Evolutionary conservation across 805 yeast species (phyloP), one percentile per base, ranked within the genome.

Genomic region (Monosporozyma unispora): DNA sequence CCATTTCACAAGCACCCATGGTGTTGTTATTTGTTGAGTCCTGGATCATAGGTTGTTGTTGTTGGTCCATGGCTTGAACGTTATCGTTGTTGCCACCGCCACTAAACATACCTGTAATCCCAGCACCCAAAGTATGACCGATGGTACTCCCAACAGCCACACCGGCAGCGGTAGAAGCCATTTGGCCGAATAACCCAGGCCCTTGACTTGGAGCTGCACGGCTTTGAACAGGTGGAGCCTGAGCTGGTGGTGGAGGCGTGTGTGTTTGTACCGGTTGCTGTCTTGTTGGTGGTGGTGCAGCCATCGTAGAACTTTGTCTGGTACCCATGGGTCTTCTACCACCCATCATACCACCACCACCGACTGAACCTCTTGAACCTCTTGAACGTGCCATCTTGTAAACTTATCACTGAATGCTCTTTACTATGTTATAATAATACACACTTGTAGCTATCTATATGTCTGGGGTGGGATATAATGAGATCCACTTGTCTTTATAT

Each of bases 121-220:
- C 98, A 54, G 95, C 95, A 72, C 97, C 97, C 51, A 91, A 58
- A 39, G 97, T 88, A 77, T 93, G 99, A 54, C 99, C 99, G 49
- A 91, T 82, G 53, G 98, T 84, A 47, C 96, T 87, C 62, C 99
- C 99, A 50, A 93, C 97, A 48, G 98, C 99, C 43, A 93, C 99
- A 82, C 99, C 99, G 46, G 98, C 99, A 49, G 99, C 99, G 45
- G 99, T 93, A 45, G 95, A 77, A 38, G 98, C 98, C 99, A 93
- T 93, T 73, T 93, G 95, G 52, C 91, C 86, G 62, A 91, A 90
- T 66, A 91, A 61, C 61, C 98, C 97, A 45, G 97, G 97, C 60
- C 76, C 79, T 59, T 64, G 39, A 79, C 77, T 63, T 74, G 83
- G 48, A 77, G 72, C 54, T 76, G 75, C 44, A 77, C 71, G 35